Evolutionary conservation across 192 early-diverging fungal genomes (phyloP), one percentile per base, ranked within the genome.

Genomic region (Coemansia furcata): DNA sequence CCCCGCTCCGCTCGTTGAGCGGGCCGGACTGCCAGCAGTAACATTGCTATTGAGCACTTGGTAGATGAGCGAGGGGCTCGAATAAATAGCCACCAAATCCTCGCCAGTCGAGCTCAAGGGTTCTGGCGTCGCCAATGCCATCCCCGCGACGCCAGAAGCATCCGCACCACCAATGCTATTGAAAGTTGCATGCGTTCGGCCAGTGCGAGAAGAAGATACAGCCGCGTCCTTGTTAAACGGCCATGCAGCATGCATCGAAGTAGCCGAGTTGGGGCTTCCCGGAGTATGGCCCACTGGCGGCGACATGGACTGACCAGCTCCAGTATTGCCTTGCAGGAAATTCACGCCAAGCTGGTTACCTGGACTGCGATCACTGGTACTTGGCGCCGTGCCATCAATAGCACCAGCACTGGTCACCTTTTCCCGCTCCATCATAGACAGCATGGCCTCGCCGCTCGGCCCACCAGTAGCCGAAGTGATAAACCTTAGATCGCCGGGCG

Each of bases 1-100:
- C 23, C 54, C 54, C 15, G 14, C 30, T 0, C 54, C 30, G 7
- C 54, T 57, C 15, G 54, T 17, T 15, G 54, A 57, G 30, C 26
- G 52, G 15, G 52, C 52, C 26, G 30, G 52, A 33, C 29, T 35
- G 14, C 54, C 30, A 6, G 54, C 54, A 32, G 29, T 11, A 5
- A 58, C 36, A 5, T 54, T 50, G 15, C 38, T 46, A 44, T 60
- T 76, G 6, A 81, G 67, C 3, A 74, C 63, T 58, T 81, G 78
- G 43, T 81, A 76, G 57, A 81, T 70, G 10, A 69, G 65, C 55
- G 78, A 76, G 9, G 78, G 73, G 29, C 67, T 76, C 38, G 78
- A 67, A 60, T 73, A 81, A 0, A 61, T 65, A 1, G 78, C 73
- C 6, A 71, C 71, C 60, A 81, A 63, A 36, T 76, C 78, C 61